Evolutionary conservation across 23 red algal genomes (phyloP), one percentile per base, ranked within the genome.

Genomic region (Pyropia haitanensis): DNA sequence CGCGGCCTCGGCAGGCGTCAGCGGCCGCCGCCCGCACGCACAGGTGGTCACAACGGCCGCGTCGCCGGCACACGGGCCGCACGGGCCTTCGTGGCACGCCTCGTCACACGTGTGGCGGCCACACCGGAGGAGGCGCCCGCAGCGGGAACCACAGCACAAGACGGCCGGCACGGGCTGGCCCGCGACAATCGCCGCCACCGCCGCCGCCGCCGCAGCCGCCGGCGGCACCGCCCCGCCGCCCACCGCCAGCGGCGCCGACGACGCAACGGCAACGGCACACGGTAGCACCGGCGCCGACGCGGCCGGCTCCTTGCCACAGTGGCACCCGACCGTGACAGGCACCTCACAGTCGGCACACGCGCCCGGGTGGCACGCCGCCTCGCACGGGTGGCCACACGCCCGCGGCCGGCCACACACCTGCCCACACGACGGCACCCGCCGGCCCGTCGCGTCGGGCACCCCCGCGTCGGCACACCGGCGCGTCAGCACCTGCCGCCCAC

Each of bases 301-400:
- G 39, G 39, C 39, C 21, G 52, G 27, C 16, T 67, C n/a, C 32
- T 76, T 76, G 1, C 53, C 67, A 65, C 86, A 90, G 27, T 66
- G 64, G 51, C 86, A 90, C 16, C 31, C 44, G 22, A 49, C 66
- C 18, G 63, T 50, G 18, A 56, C 49, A 12, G 51, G 56, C 22
- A 75, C 30, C 23, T 58, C 49, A 31, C 64, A 67, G 10, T 49
- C 49, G 25, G 24, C 29, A 60, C 86, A 90, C 16, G 86, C 75
- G 20, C 86, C 86, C 17, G 86, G 86, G 48, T 90, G 86, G 64
- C 86, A 90, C 9, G 75, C 17, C 32, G 61, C 70, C 10, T 44
- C 48, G 48, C 86, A 90, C 10, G 52, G 62, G 65, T 90, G 86
- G 9, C 64, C 63, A 27, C 86, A 90, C 7, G 53, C 13, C 6